These are phyloP conservation scores for Suillus ampliporus DNA, from an alignment of 768 basidiomycete species.

Conservation along the genomic window DNA sequence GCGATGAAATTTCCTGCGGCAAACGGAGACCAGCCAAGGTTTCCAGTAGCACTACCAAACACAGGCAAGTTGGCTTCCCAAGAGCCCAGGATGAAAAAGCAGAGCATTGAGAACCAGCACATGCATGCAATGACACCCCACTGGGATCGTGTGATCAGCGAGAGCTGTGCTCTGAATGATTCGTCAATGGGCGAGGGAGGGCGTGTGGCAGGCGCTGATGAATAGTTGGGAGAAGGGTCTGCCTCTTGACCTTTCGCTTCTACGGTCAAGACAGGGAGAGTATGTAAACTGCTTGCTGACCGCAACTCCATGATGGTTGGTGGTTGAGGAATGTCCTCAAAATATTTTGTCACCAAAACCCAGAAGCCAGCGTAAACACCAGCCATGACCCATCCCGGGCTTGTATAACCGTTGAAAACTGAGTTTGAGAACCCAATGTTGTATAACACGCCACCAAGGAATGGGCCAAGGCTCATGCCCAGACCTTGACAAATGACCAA, in stretches of 20 bases:
- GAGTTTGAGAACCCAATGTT: slow-evolving; percentile 60
- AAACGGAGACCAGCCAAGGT: slow-evolving; percentile 63
- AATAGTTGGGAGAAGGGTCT: neutral
- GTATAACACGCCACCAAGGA: slow-evolving; percentile 65
- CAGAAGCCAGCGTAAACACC: slow-evolving; percentile 59
- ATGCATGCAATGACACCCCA: slow-evolving; percentile 65
- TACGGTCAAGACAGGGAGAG: neutral
- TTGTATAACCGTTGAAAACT: slow-evolving; percentile 71
- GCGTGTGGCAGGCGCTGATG: slow-evolving; percentile 5
- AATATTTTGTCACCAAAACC: slow-evolving; percentile 41
- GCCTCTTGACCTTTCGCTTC: neutral
- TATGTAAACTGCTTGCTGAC: slow-evolving; percentile 5
- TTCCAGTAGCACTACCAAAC: slow-evolving; percentile 48
- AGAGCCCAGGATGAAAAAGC: slow-evolving; percentile 71
- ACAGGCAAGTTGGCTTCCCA: slow-evolving; percentile 76
- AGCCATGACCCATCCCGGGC: slow-evolving; percentile 71
- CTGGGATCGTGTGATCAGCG: slow-evolving; percentile 36
- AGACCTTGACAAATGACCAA: slow-evolving; percentile 67
- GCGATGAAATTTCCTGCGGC: slow-evolving; percentile 77
- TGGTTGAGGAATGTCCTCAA: slow-evolving; percentile 44
- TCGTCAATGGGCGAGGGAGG: slow-evolving; percentile 10
- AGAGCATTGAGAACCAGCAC: slow-evolving; percentile 75
- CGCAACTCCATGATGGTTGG: slow-evolving; percentile 19
- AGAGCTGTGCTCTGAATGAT: slow-evolving; percentile 17
- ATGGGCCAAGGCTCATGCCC: slow-evolving; percentile 68